phyloP scores from a whole-genome alignment of 1,284 basidiomycete genomes.

The Cutaneotrichosporon sp. region DNA sequence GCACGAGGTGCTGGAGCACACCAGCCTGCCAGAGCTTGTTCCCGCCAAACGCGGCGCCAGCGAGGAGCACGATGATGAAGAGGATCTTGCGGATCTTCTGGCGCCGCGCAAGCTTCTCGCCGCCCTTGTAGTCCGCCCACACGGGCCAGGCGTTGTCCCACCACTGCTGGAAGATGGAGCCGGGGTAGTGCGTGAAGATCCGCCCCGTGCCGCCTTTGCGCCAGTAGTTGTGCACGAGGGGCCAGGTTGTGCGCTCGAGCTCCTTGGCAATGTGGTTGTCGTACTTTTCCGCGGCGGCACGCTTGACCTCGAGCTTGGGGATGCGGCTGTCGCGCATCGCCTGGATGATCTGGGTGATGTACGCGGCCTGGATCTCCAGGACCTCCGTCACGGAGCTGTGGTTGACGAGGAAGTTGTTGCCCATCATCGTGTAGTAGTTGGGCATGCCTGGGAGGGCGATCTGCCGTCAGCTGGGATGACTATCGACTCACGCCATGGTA shows the following conservation, averaged over 20 bases:
- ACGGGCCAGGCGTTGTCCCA: constrained; percentile 14
- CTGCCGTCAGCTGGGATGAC: constrained; percentile 5
- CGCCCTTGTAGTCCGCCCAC: constrained; percentile 18
- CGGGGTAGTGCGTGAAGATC: constrained; percentile 22
- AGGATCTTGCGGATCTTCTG: constrained; percentile 6
- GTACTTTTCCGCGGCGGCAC: constrained; percentile 12
- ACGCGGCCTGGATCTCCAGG: constrained; percentile 18
- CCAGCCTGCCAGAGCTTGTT: neutral
- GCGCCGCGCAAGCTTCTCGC: constrained; percentile 10
- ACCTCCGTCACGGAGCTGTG: constrained; percentile 15
- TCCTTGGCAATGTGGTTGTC: constrained; percentile 12
- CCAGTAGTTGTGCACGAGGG: constrained; percentile 18
- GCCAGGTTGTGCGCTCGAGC: constrained; percentile 18
- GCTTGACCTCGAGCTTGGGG: constrained; percentile 18
- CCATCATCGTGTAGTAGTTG: constrained; percentile 31
- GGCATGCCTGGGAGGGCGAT: constrained; percentile 22
- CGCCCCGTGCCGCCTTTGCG: constrained; percentile 18
- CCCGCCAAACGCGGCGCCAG: neutral
- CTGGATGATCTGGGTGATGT: constrained; percentile 13
- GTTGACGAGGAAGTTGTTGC: constrained; percentile 30
- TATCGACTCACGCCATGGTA: constrained; percentile 12
- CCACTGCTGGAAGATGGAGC: constrained; percentile 12
- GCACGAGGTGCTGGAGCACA: neutral
- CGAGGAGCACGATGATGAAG: neutral
- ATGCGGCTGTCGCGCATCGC: constrained; percentile 17